Conservation (phyloP, 495 filamentous ascomycete genomes). For the Rhypophila decipiens region DNA sequence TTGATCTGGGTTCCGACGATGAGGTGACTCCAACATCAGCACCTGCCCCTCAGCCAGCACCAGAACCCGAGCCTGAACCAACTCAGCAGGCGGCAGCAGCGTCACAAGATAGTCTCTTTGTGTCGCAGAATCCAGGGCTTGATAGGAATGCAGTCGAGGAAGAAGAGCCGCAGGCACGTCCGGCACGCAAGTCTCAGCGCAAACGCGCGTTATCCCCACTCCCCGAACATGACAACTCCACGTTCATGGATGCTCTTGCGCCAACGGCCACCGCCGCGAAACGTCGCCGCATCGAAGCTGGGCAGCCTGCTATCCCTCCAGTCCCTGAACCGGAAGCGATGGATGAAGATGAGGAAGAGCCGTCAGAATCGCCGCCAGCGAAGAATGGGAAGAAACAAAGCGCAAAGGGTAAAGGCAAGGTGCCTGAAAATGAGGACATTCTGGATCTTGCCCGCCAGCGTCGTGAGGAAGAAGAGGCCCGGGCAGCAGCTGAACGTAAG, state of each 20-base stretch:
- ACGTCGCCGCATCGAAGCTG: conserved; percentile 51
- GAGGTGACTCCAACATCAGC: conserved; percentile 15
- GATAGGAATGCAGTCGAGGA: conserved; percentile 16
- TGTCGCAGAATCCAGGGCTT: conserved; percentile 26
- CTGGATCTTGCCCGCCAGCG: conserved; percentile 60
- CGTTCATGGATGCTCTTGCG: conserved; percentile 58
- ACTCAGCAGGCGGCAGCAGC: conserved; percentile 2
- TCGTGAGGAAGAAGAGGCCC: conserved; percentile 63
- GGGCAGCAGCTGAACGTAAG: conserved; percentile 53
- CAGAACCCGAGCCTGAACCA: neutral
- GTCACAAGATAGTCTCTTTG: conserved; percentile 25
- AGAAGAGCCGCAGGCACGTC: conserved; percentile 12
- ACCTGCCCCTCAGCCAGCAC: neutral
- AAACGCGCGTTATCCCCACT: conserved; percentile 37
- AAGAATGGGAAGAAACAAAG: conserved; percentile 13
- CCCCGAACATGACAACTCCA: conserved; percentile 34
- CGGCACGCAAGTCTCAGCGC: conserved; percentile 27
- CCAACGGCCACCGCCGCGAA: conserved; percentile 70
- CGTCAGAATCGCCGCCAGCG: conserved; percentile 8
- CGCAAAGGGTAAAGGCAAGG: conserved; percentile 43
- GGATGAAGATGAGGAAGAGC: conserved; percentile 12
- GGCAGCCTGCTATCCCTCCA: conserved; percentile 28
- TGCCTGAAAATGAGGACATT: conserved; percentile 49
- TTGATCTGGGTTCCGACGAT: conserved; percentile 41
- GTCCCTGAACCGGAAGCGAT: conserved; percentile 13